These are phyloP conservation scores for Leucocoprinus gongylophorus DNA, from an alignment of 1,284 basidiomycete genomes.

Conservation along the genomic window DNA sequence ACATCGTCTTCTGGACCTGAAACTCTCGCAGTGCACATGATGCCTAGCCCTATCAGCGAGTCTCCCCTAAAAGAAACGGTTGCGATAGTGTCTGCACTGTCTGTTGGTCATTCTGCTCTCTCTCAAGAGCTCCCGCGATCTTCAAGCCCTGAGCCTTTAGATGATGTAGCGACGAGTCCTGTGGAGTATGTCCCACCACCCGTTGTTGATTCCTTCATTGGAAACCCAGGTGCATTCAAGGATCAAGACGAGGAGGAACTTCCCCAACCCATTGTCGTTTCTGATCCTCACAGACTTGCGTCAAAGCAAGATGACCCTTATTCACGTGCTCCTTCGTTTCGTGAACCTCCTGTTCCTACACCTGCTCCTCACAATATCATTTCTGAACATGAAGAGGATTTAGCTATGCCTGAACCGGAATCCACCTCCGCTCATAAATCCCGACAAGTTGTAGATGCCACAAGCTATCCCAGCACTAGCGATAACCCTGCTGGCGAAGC, in stretches of 20 bases:
- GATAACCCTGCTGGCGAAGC: not conserved
- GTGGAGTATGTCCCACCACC: slow-evolving; percentile 33
- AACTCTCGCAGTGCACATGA: slow-evolving; percentile 15
- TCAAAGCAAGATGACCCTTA: slow-evolving; percentile 3
- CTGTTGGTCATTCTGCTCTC: slow-evolving; percentile 29
- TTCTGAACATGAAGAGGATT: not conserved
- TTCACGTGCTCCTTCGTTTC: slow-evolving; percentile 8
- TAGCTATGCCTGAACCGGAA: not conserved
- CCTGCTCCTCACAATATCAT: slow-evolving; percentile 5
- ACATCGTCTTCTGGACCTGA: slow-evolving; percentile 15
- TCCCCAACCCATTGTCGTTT: slow-evolving; percentile 23
- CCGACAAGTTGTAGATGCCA: not conserved
- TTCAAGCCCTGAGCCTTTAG: slow-evolving; percentile 12
- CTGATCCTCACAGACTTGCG: slow-evolving; percentile 18
- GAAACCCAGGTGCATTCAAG: slow-evolving; percentile 38
- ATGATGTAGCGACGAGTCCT: slow-evolving; percentile 18
- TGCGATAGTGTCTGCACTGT: slow-evolving; percentile 22
- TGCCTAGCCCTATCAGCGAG: slow-evolving; percentile 46
- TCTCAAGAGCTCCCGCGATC: slow-evolving; percentile 15
- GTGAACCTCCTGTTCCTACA: slow-evolving; percentile 4
- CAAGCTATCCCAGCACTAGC: not conserved
- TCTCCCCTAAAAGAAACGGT: slow-evolving; percentile 46
- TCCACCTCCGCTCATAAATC: not conserved
- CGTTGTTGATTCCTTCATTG: slow-evolving; percentile 28
- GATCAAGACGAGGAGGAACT: slow-evolving; percentile 34